phyloP scores from a whole-genome alignment of 176 grass and related monocot species.

The Pontederia paniculata region DNA sequence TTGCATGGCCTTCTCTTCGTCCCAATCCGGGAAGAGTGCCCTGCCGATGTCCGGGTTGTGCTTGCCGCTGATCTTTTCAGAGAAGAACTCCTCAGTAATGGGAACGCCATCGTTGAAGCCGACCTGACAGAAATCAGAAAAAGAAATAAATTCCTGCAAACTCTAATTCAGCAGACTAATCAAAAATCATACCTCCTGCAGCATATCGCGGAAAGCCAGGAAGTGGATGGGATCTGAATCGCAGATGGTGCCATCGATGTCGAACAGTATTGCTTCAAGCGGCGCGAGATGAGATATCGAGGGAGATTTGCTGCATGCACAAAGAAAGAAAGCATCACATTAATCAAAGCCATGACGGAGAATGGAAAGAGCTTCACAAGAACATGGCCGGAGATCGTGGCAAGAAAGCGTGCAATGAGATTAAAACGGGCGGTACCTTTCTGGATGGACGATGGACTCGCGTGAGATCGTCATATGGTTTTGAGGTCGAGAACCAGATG shows the following conservation, averaged over 20 bases:
- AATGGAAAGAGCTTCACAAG: no score
- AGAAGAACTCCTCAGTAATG: conserved; percentile 73
- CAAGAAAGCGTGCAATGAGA: no score
- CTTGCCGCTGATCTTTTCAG: conserved; percentile 46
- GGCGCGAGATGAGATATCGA: conserved; percentile 39
- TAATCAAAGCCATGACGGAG: no score
- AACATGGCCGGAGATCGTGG: no score
- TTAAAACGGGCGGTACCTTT: no score
- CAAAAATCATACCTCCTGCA: conserved; percentile 29
- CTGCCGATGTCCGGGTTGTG: conserved; percentile 52
- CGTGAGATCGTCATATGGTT: no score
- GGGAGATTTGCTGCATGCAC: conserved; percentile 21
- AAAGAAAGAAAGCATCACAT: not conserved
- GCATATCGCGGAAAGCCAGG: conserved; percentile 46
- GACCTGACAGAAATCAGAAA: conserved; percentile 16
- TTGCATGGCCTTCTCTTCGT: conserved; percentile 37
- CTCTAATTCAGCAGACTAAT: not conserved
- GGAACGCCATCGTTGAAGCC: conserved; percentile 48
- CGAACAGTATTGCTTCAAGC: conserved; percentile 60
- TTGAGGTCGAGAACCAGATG: no score
- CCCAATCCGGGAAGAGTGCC: conserved; percentile 49
- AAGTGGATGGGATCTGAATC: conserved; percentile 89
- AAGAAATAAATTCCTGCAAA: not conserved
- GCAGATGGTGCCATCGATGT: conserved; percentile 70
- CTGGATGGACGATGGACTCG: no score